phyloP scores from a whole-genome alignment of 345 rosid genomes.

The Geranium rotundifolium region DNA sequence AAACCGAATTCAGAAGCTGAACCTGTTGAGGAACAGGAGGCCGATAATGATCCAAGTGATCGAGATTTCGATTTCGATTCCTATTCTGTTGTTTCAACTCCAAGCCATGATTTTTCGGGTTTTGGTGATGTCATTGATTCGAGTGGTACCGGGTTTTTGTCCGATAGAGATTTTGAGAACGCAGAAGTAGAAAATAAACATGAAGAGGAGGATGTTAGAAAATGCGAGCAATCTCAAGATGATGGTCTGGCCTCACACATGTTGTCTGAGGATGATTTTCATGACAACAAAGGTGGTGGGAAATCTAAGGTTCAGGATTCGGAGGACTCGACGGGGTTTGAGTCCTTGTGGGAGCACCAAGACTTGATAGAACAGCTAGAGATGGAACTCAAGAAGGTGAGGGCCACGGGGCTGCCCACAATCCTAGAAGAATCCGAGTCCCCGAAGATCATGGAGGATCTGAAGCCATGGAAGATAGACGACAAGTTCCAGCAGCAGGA shows the following conservation, averaged over 20 bases:
- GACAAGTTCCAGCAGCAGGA: slow-evolving; percentile 53
- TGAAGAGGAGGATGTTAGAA: too few species aligned
- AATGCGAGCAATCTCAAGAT: neutral
- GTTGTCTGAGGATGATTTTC: neutral
- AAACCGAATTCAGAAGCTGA: slow-evolving; percentile 9
- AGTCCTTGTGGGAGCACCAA: slow-evolving; percentile 85
- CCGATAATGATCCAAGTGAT: neutral
- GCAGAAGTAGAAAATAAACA: neutral
- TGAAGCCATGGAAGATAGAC: slow-evolving; percentile 90
- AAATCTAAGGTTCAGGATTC: slow-evolving; percentile 9
- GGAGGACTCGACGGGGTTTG: slow-evolving; percentile 41
- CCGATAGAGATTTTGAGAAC: slow-evolving; percentile 43
- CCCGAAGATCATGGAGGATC: slow-evolving; percentile 65
- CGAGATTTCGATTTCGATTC: slow-evolving; percentile 29
- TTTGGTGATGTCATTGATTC: slow-evolving; percentile 32
- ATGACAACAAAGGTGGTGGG: neutral
- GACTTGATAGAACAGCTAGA: slow-evolving; percentile 81
- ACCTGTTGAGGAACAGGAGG: slow-evolving; percentile 9
- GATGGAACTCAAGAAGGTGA: slow-evolving; percentile 83
- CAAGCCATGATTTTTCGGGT: slow-evolving; percentile 23
- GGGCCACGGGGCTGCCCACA: slow-evolving; percentile 71
- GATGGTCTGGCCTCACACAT: neutral
- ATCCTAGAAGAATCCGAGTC: slow-evolving; percentile 65
- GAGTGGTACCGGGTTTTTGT: slow-evolving; percentile 38
- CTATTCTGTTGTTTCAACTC: slow-evolving; percentile 37